A percentile compares a stretch with the other conserved stretches of the same genome.
Conservation (phyloP, 257 asterid species). For the Petunia axillaris region DNA sequence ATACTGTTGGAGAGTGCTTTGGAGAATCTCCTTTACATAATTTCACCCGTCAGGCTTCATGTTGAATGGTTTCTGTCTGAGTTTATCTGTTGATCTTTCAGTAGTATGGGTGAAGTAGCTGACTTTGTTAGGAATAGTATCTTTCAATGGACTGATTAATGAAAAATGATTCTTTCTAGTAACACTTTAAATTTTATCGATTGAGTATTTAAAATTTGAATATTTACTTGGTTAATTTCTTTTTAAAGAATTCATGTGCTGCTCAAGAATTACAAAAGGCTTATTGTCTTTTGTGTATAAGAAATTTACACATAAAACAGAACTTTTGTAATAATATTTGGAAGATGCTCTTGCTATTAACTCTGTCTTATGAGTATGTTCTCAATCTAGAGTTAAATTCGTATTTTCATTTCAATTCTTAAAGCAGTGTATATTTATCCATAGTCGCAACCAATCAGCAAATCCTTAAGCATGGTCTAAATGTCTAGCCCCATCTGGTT, state of each 20-base stretch:
- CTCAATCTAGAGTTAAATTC: not conserved
- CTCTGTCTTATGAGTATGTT: not conserved
- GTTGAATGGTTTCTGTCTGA: not conserved
- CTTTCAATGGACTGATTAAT: not conserved
- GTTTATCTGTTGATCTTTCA: slow-evolving; percentile 13
- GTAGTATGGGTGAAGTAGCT: not conserved
- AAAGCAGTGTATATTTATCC: not conserved
- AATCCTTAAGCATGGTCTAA: not conserved
- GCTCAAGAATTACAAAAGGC: not conserved
- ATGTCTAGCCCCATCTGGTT: not conserved
- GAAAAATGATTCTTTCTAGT: not conserved
- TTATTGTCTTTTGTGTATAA: not conserved
- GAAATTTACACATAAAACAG: not conserved
- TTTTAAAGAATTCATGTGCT: not conserved
- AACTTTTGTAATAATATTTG: not conserved
- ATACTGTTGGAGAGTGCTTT: slow-evolving; percentile 53
- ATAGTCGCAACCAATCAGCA: not conserved
- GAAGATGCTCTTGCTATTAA: slow-evolving; percentile 3
- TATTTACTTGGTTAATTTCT: not conserved
- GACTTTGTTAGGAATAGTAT: slow-evolving; percentile 6
- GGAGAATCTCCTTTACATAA: slow-evolving; percentile 56
- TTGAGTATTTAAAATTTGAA: not conserved
- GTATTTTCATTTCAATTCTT: not conserved
- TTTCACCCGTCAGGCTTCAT: not conserved
- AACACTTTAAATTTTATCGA: not conserved